Base-by-base conservation (phyloP, 2,329 filamentous ascomycete genomes). In the Phyllachora maydis region DNA sequence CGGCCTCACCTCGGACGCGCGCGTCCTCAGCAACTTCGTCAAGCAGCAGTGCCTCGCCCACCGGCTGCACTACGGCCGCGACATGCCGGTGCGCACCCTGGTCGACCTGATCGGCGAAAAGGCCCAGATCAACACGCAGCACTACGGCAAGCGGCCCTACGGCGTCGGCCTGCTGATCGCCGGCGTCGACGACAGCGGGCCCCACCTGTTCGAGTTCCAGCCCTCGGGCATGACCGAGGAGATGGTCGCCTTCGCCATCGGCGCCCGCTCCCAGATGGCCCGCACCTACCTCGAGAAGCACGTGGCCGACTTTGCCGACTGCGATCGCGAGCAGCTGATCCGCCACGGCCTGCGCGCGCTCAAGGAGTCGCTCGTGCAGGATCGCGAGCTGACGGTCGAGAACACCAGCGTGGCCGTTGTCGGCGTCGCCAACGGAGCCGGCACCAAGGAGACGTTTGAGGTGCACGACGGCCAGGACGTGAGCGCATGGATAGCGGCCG, bases 21-120 rank as follows among this genome's bases (percentile, higher is more conserved):
- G 88, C 43, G 88, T 98, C 39, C 82, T 98, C 39, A 93, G 83
- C 62, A 98, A 98, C 68, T 98, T 93, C 62, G 95, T 98, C 85
- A 95, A 93, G 62, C 82, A 92, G 56, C 88, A 95, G 57, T 91
- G 81, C 33, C 79, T 98, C 42, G 77, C 79, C 42, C 85, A 88
- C 41, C 82, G 85, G 49, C 73, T 98, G 40, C 92, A 82, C 28
- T 95, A 92, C 59, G 85, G 79, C 53, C 83, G 88, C 36, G 71
- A 83, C 36, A 88, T 98, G 46, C 79, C 82, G 16, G 60, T 95
- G 45, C 74, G 81, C 42, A 75, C 77, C 32, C 79, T 95, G 39
- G 83, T 92, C 36, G 65, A 71, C 34, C 75, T 85, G 52, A 93
- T 98, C 44, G 85, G 78, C 39, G 82, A 92, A 49, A 88, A 91